Conservation (phyloP, 176 grass and related monocot genomes). For the Rhynchospora breviuscula region DNA sequence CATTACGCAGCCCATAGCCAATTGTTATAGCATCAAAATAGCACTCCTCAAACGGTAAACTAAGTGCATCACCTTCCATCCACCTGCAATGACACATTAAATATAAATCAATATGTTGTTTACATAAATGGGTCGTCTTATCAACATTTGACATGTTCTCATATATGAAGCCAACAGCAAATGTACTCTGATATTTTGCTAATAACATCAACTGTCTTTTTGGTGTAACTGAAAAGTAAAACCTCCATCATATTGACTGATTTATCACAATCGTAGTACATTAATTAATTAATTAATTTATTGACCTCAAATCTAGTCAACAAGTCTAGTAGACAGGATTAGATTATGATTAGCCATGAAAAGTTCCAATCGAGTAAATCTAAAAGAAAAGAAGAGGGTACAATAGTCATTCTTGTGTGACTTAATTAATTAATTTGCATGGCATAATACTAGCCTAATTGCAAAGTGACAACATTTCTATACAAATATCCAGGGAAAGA, state of each 20-base stretch:
- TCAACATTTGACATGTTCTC: neutral
- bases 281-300: neutral
- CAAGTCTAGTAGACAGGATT: neutral
- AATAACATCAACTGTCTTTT: neutral
- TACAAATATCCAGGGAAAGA: neutral
- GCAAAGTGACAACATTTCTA: neutral
- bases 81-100: slow-evolving; percentile 38
- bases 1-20: slow-evolving; percentile 73
- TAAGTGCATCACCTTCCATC: slow-evolving; percentile 88
- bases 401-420: neutral
- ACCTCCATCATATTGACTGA: neutral
- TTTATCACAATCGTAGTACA: neutral
- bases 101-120: neutral
- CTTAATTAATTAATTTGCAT: neutral
- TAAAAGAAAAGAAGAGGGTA: neutral
- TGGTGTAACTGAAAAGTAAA: neutral
- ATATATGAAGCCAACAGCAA: neutral
- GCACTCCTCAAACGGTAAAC: slow-evolving; percentile 52
- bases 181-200: neutral
- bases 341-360: neutral
- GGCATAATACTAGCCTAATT: neutral
- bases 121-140: neutral
- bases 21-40: slow-evolving; percentile 74
- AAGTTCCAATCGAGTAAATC: neutral
- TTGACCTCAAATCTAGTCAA: neutral